Evolutionary conservation across 495 filamentous ascomycete species (phyloP), one percentile per base, ranked within the genome.

Genomic region (Penicillium parvum): DNA sequence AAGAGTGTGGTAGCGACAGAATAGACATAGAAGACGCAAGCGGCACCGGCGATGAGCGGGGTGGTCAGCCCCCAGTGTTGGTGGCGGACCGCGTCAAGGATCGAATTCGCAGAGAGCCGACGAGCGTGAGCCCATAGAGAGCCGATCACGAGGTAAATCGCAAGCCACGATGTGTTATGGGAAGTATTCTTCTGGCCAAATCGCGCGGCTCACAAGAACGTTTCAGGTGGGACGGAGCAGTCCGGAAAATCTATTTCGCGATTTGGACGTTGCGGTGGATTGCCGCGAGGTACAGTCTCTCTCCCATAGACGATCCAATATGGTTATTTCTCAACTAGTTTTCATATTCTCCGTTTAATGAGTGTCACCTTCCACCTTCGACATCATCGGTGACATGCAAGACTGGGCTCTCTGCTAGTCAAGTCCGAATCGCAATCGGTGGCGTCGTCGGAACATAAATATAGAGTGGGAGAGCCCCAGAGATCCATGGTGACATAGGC

Each of bases 1-100:
- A 18, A 38, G 32, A 15, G 28, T 33, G 28, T 19, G 30, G 34
- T 42, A 10, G 37, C 51, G 32, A 39, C 34, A 32, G 32, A 34
- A 43, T 25, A 47, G 32, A 53, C 45, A 53, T 59, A 34, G 20
- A 48, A 37, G 48, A 54, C 30, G 34, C 30, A 53, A 46, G 34
- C 53, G 45, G 38, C 32, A 32, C 14, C 25, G 32, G 28, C 2
- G 23, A 29, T 40, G 34, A 34, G 20, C 22, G n/a, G 19, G 29
- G 23, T 4, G 18, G 17, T 35, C 35, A 27, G 34, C 28, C 35
- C 40, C 45, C 27, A 27, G 40, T 14, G 11, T 34, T 19, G 15
- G 21, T 22, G 28, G 19, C 21, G 18, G 9, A 20, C 19, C n/a
- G 14, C n/a, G 12, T 4, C 10, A 8, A 11, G 18, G 4, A 20